phyloP scores from a whole-genome alignment of 192 early-diverging fungal species.

The Backusella tarrabulga region DNA sequence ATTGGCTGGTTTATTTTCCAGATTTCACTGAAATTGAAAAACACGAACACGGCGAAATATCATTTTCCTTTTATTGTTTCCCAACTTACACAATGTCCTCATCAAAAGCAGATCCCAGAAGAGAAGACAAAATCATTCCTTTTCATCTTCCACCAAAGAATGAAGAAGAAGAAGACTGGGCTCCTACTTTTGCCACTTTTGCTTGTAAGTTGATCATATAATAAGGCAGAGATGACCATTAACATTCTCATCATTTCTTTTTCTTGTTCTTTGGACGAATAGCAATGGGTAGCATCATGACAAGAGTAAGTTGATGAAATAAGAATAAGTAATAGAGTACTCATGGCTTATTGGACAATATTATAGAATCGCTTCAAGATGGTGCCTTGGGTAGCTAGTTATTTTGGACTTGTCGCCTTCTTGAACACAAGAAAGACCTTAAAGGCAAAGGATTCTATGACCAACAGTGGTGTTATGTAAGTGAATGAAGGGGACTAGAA shows the following conservation, averaged over 20 bases:
- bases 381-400: conserved; percentile 35
- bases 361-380: conserved; percentile 32
- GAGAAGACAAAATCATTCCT: conserved; percentile 27
- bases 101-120: conserved; percentile 33
- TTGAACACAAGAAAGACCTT: conserved; percentile 33
- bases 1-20: no score
- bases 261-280: background rate
- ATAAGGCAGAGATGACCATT: background rate
- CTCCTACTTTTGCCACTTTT: conserved; percentile 31
- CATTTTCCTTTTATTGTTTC: no score
- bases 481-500: background rate
- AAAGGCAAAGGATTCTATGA: conserved; percentile 15
- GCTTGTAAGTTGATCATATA: conserved; percentile 18
- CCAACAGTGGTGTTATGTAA: conserved; percentile 31
- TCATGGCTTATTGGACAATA: background rate
- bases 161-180: conserved; percentile 26
- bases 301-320: conserved; percentile 26
- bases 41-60: no score
- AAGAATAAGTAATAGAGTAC: background rate
- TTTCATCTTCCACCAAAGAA: conserved; percentile 27
- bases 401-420: conserved; percentile 30
- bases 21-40: no score
- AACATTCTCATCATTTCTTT: background rate
- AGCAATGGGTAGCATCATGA: conserved; percentile 37
- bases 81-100: conserved; percentile 19